phyloP scores from a whole-genome alignment of 2,329 filamentous ascomycete species.

The Podosphaera xanthii region DNA sequence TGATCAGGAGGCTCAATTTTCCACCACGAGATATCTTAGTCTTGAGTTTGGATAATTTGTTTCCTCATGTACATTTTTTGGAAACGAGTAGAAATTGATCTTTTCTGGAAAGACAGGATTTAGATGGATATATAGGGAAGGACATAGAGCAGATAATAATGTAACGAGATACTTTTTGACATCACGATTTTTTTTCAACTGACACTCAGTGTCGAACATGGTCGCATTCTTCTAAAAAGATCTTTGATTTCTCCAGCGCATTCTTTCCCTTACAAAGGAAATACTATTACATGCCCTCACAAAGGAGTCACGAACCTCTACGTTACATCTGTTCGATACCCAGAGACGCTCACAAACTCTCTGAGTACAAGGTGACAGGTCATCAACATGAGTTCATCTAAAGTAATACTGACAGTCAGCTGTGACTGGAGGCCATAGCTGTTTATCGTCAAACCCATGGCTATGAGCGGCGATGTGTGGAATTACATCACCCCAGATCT shows the following conservation, averaged over 20 bases:
- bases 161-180: background rate
- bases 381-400: background rate
- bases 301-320: background rate
- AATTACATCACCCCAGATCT: background rate
- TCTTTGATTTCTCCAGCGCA: background rate
- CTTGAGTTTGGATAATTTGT: too few species aligned
- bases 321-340: background rate
- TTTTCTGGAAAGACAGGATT: too few species aligned
- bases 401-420: background rate
- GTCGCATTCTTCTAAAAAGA: background rate
- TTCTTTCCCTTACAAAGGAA: background rate
- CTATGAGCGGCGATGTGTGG: background rate
- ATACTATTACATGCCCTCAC: background rate
- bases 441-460: background rate
- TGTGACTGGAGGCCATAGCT: background rate
- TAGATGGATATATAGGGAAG: too few species aligned
- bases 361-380: background rate
- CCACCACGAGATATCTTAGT: too few species aligned
- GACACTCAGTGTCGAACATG: background rate
- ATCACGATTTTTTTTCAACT: background rate
- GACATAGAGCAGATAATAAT: too few species aligned
- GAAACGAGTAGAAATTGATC: too few species aligned
- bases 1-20: too few species aligned
- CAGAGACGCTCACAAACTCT: background rate
- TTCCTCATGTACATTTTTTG: too few species aligned